Percentiles rank a stretch among this genome's conserved stretches.
These are phyloP conservation scores for Penicillium odoratum DNA, from an alignment of 495 filamentous ascomycete species.

Conservation along the genomic window DNA sequence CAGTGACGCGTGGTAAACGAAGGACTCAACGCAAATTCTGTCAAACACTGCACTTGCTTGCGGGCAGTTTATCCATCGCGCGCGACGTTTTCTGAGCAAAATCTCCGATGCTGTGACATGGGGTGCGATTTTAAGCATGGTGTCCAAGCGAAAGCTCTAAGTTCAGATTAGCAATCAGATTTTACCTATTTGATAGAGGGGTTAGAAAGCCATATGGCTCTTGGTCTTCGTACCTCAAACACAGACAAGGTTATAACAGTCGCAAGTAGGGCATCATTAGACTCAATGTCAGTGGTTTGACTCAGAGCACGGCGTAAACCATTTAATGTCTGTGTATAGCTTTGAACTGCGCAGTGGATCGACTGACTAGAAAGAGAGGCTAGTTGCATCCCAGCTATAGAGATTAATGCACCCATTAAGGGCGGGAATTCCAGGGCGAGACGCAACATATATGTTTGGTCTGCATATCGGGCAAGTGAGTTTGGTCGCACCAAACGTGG, in stretches of 20 bases:
- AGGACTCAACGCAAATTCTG: slow-evolving; percentile 19
- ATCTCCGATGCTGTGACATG: slow-evolving; percentile 14
- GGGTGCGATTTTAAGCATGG: slow-evolving; percentile 4
- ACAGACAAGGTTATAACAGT: slow-evolving; percentile 14
- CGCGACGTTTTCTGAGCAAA: slow-evolving; percentile 5
- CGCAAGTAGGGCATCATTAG: slow-evolving; percentile 14
- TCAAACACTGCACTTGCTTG: slow-evolving; percentile 15
- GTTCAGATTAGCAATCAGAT: neutral
- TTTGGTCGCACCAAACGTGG: slow-evolving; percentile 14
- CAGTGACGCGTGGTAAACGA: slow-evolving; percentile 17
- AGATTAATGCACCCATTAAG: slow-evolving; percentile 17
- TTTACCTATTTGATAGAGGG: neutral
- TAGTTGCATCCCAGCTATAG: slow-evolving; percentile 15
- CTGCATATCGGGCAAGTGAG: slow-evolving; percentile 9
- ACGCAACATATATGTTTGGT: slow-evolving; percentile 15
- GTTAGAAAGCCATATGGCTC: neutral
- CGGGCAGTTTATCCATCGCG: slow-evolving; percentile 1
- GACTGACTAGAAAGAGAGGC: slow-evolving; percentile 7
- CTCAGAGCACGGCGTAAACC: neutral
- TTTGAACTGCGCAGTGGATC: slow-evolving; percentile 7
- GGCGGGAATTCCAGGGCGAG: slow-evolving; percentile 17
- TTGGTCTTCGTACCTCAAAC: slow-evolving; percentile 12
- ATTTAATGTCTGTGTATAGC: slow-evolving; percentile 12
- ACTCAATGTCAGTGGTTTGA: neutral
- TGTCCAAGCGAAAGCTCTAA: slow-evolving; percentile 12